Evolutionary conservation across 2,329 filamentous ascomycete species (phyloP).

Genomic region (Sporothrix curviconia): DNA sequence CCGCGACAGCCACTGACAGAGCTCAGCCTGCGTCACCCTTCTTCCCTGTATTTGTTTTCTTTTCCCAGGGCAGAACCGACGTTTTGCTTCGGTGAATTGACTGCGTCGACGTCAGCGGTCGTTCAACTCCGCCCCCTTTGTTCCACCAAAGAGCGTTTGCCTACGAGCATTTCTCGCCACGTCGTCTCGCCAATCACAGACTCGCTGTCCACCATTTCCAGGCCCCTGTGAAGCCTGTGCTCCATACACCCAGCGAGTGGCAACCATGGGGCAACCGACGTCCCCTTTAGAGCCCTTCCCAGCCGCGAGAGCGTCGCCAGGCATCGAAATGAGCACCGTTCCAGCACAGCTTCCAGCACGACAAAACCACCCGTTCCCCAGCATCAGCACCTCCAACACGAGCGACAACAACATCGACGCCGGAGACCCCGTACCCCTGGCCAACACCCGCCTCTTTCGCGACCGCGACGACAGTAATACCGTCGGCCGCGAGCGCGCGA

Average conservation of each 20-base stretch:
- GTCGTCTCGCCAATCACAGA: background rate
- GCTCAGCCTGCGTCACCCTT: no score
- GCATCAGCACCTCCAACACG: background rate
- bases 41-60: no score
- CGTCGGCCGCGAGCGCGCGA: slow-evolving; percentile 14
- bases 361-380: no score
- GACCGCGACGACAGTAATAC: background rate
- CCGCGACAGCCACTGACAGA: no score
- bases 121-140: no score
- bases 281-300: slow-evolving; percentile 6
- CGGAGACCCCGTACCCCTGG: background rate
- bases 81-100: no score
- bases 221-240: background rate
- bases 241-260: background rate
- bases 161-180: no score
- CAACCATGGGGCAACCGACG: slow-evolving; percentile 13
- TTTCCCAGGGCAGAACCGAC: no score
- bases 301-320: background rate
- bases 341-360: background rate
- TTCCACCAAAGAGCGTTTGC: no score
- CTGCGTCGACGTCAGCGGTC: no score
- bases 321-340: slow-evolving; percentile 10
- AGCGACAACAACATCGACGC: background rate
- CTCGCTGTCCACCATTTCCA: background rate
- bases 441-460: background rate